Conservation (phyloP, 2,329 filamentous ascomycete species). For the Phialemoniopsis sp. region DNA sequence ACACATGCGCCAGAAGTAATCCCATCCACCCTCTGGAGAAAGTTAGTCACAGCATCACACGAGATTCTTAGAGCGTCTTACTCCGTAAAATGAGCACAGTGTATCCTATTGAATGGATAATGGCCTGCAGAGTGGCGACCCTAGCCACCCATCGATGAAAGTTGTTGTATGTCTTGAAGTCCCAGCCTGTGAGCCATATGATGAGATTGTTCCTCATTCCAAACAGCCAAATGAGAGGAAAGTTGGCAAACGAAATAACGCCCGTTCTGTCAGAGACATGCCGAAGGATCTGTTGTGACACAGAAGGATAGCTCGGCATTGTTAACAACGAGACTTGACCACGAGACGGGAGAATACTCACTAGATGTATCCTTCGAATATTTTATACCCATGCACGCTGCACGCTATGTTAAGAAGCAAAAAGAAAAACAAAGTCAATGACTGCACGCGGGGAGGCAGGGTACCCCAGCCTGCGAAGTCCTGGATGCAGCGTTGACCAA, state of each 20-base stretch:
- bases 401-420: constrained; percentile 30
- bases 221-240: constrained; percentile 63
- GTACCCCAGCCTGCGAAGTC: constrained; percentile 37
- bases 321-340: neutral
- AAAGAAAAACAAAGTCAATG: constrained; percentile 30
- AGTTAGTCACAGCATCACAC: too few species aligned
- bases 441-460: constrained; percentile 36
- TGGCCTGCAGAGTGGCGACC: constrained; percentile 54
- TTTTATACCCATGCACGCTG: constrained; percentile 28
- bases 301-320: constrained; percentile 30
- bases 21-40: constrained; percentile 15
- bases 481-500: constrained; percentile 36
- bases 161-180: constrained; percentile 60
- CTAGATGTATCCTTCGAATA: constrained; percentile 34
- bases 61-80: constrained; percentile 1
- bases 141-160: constrained; percentile 65
- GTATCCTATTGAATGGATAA: constrained; percentile 59
- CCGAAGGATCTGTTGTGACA: constrained; percentile 9
- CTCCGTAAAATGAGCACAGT: constrained; percentile 33
- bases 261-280: constrained; percentile 62
- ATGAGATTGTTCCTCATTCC: constrained; percentile 62
- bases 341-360: constrained; percentile 14
- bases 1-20: neutral
- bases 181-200: constrained; percentile 42
- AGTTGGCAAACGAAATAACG: constrained; percentile 58